Evolutionary conservation across 1,284 basidiomycete genomes (phyloP).

Genomic region (Afroboletus lepidellus): DNA sequence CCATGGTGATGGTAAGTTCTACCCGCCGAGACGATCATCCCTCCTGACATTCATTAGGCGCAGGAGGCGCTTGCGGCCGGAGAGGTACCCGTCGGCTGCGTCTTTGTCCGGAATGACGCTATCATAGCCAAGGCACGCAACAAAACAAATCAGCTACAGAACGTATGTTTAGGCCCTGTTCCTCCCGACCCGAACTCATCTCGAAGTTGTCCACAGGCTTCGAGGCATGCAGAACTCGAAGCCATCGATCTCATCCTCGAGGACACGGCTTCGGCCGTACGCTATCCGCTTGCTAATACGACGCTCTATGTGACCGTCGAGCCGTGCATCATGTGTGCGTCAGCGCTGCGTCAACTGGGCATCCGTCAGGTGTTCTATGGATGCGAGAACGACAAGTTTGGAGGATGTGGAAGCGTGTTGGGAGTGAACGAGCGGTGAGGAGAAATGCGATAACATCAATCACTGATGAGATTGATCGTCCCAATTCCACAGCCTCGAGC

Average conservation of each 20-base stretch:
- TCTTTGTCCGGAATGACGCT: conserved; percentile 80
- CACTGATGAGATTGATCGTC: conserved; percentile 7
- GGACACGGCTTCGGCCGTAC: conserved; percentile 40
- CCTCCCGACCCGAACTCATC: neutral
- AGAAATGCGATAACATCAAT: conserved; percentile 3
- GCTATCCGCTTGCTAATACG: conserved; percentile 73
- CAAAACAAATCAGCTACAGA: conserved; percentile 90
- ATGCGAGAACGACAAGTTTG: conserved; percentile 95
- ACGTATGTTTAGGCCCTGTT: conserved; percentile 51
- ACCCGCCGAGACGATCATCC: neutral
- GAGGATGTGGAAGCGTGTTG: conserved; percentile 94
- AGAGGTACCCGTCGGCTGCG: conserved; percentile 97
- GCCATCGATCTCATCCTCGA: conserved; percentile 90
- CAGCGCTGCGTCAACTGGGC: conserved; percentile 90
- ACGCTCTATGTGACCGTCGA: conserved; percentile 98
- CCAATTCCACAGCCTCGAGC: conserved; percentile 45
- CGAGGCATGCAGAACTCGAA: conserved; percentile 96
- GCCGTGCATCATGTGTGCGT: conserved; percentile 99
- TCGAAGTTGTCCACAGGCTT: conserved; percentile 72
- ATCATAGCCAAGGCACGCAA: conserved; percentile 89
- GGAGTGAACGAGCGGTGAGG: conserved; percentile 80
- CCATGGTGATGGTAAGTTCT: conserved; percentile 50
- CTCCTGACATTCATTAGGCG: conserved; percentile 45
- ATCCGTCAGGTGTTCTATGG: conserved; percentile 92
- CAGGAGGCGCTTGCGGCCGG: conserved; percentile 81